Evolutionary conservation across 2,329 filamentous ascomycete species (phyloP).

Genomic region (Fusarium musae): DNA sequence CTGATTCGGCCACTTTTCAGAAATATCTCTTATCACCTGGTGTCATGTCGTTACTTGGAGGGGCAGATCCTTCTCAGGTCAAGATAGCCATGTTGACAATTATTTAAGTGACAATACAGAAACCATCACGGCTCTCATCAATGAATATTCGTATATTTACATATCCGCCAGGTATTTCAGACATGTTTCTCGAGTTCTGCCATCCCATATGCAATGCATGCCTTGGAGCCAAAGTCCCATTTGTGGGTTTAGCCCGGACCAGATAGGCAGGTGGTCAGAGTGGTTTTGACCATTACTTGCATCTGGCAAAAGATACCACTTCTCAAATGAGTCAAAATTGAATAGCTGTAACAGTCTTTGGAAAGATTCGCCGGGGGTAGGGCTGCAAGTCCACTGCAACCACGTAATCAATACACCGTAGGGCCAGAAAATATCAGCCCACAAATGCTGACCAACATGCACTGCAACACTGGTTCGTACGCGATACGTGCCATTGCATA

Average conservation of each 20-base stretch:
- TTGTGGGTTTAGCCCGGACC: background rate
- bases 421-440: background rate
- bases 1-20: background rate
- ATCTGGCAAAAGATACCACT: background rate
- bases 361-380: background rate
- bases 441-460: background rate
- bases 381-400: background rate
- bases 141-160: background rate
- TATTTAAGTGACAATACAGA: background rate
- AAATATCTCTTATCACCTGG: background rate
- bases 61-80: background rate
- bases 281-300: background rate
- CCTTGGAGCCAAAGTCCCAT: background rate
- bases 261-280: background rate
- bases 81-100: background rate
- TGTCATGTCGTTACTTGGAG: background rate
- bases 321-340: background rate
- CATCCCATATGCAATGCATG: background rate
- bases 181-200: no score
- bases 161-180: background rate
- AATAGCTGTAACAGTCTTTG: background rate
- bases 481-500: background rate
- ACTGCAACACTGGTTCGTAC: background rate
- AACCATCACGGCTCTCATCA: background rate
- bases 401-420: background rate